These are phyloP conservation scores for Malassezia arunalokei DNA, from an alignment of 1,284 basidiomycete genomes.

Conservation along the genomic window DNA sequence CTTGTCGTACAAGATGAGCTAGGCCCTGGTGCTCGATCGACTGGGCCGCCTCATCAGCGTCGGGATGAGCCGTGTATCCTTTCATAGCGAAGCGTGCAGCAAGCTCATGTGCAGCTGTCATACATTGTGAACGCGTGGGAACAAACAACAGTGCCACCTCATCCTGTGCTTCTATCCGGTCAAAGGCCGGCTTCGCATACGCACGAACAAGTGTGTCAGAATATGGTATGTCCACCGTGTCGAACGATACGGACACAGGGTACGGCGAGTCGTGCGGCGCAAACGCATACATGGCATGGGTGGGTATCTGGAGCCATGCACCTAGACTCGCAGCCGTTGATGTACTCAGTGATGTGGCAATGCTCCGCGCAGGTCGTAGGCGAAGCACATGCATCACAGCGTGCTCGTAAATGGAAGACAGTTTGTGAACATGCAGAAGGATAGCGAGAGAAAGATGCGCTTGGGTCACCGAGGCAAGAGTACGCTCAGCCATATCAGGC, in stretches of 20 bases:
- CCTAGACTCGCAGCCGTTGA: slow-evolving; percentile 69
- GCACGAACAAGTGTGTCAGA: slow-evolving; percentile 76
- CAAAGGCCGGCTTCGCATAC: slow-evolving; percentile 81
- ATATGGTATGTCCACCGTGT: slow-evolving; percentile 74
- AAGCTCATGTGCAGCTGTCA: slow-evolving; percentile 65
- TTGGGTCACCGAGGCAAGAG: background rate
- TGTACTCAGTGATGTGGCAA: slow-evolving; percentile 68
- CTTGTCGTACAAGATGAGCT: slow-evolving; percentile 67
- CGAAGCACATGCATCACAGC: slow-evolving; percentile 53
- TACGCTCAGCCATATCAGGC: background rate
- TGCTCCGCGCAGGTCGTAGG: slow-evolving; percentile 51
- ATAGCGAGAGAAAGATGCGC: slow-evolving; percentile 52
- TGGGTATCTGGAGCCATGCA: slow-evolving; percentile 66
- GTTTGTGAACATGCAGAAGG: slow-evolving; percentile 72
- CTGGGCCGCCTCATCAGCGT: slow-evolving; percentile 55
- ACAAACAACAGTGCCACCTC: slow-evolving; percentile 68
- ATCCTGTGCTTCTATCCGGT: slow-evolving; percentile 49
- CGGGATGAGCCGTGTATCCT: slow-evolving; percentile 55
- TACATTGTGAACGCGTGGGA: slow-evolving; percentile 70
- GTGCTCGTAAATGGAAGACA: slow-evolving; percentile 74
- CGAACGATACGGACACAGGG: slow-evolving; percentile 58
- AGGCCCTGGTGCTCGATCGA: slow-evolving; percentile 60
- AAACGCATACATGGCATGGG: slow-evolving; percentile 63
- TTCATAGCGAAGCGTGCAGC: slow-evolving; percentile 75
- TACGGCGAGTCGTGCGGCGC: slow-evolving; percentile 70